Evolutionary conservation across 495 filamentous ascomycete species (phyloP).

Genomic region (Lineolata rhizophorae): DNA sequence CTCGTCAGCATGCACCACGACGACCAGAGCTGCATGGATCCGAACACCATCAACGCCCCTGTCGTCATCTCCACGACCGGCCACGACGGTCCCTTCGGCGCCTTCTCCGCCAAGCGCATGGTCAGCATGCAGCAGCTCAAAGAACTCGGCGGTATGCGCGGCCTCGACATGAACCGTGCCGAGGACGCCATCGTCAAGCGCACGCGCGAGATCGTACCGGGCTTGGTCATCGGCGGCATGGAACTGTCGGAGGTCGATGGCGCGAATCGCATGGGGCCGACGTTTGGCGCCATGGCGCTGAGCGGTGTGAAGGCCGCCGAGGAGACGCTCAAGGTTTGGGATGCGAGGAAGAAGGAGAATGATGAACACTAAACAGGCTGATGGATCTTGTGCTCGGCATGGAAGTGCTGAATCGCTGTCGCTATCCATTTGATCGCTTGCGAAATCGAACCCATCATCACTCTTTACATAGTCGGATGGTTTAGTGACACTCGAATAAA

Average conservation of each 20-base stretch:
- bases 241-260: conserved; percentile 79
- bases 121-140: conserved; percentile 62
- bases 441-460: no score
- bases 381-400: no score
- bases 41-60: conserved; percentile 83
- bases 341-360: conserved; percentile 36
- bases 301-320: conserved; percentile 76
- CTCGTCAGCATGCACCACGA: conserved; percentile 78
- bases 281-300: conserved; percentile 44
- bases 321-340: conserved; percentile 56
- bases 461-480: no score
- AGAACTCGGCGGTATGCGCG: conserved; percentile 75
- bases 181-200: conserved; percentile 83
- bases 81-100: conserved; percentile 78
- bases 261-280: conserved; percentile 53
- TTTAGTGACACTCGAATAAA: no score
- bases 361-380: no score
- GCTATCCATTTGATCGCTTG: no score
- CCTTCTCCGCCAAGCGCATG: conserved; percentile 68
- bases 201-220: conserved; percentile 67
- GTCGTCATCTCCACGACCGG: conserved; percentile 72
- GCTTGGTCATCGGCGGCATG: conserved; percentile 84
- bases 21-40: conserved; percentile 87
- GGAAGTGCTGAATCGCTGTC: no score
- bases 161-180: conserved; percentile 70